Evolutionary conservation across 2,329 filamentous ascomycete species (phyloP), one percentile per base, ranked within the genome.

Genomic region (Seiridium unicorne): DNA sequence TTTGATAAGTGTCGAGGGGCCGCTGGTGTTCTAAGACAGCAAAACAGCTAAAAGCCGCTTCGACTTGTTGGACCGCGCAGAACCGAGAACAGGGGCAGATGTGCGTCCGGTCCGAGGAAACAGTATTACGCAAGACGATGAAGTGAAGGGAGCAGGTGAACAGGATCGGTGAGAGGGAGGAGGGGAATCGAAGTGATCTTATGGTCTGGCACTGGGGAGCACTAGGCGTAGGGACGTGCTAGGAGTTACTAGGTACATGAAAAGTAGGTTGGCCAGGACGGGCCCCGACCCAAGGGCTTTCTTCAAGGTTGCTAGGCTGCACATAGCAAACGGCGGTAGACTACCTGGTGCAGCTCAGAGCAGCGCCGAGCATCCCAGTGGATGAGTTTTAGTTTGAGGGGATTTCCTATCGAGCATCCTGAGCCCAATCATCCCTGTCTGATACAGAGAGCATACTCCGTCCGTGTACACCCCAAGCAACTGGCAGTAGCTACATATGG

Each of bases 161-260:
- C 32, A 36, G 31, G 44, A 48, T 35, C 54, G 54, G 54, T 57
- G 54, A 46, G 54, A 46, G 34, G 42, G 18, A 57, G 44, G 54
- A 47, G 54, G 54, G 54, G 54, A 42, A 40, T 44, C 18, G 42
- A 48, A 57, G 54, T 40, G 54, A 34, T 57, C 54, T 57, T 57
- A 57, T 48, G 54, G 54, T 38, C 44, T 57, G 40, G n/a, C 18
- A 34, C 54, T 57, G n/a, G 54, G 7, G 11, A 42, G 31, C 36
- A 42, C 49, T 53, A 53, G 49, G 18, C 49, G 18, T 34, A 38
- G 18, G 10, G 11, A 13, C 9, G 31, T 34, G 31, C 18, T 31
- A 57, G 13, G 36, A 56, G 54, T 34, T 11, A 26, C 54, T 10
- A 56, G 38, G 26, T 26, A 26, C 18, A 44, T 18, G 31, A 35